Evolutionary conservation across 2,329 filamentous ascomycete genomes (phyloP), one percentile per base, ranked within the genome.

Genomic region (Trichoderma guizhouense): DNA sequence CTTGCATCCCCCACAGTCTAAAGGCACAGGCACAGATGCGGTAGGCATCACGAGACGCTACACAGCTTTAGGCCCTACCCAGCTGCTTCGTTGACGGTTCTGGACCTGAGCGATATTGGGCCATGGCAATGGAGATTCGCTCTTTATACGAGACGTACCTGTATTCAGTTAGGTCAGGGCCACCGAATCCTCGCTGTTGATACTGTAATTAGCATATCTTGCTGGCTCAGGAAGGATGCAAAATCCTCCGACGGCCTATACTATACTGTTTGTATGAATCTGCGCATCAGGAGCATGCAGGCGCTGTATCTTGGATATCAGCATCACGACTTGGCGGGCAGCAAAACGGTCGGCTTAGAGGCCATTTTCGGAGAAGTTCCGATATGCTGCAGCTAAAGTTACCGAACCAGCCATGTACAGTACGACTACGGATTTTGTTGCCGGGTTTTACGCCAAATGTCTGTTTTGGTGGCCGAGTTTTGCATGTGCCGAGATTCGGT

Each of bases 321-420:
- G 62, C 8, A 51, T 21, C 62, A 65, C 28, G 15, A n/a, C 7
- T n/a, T 58, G 39, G 28, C 58, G 2, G 3, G 58, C 30, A 36
- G 11, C 30, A 24, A 51, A 24, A 24, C 43, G 26, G 53, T 15
- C 47, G n/a, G 26, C 30, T 9, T 8, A 21, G 8, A 3, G 57
- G 24, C 21, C 39, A 62, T 53, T 26, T 28, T 69, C 67, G 67
- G 67, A 69, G 57, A 69, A 69, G 57, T 69, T 69, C 67, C 67
- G 67, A 61, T 47, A 66, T 53, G 12, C 36, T 43, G 57, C 43
- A 36, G 26, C 43, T 18, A 67, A 60, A 21, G 7, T 26, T 28
- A 34, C 62, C 62, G 32, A 11, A 51, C 24, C 18, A 24, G 39
- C 26, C 11, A 62, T 68, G 15, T 43, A n/a, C 39, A 43, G 34